These are phyloP conservation scores for Ceratobasidium sp. DNA, from an alignment of 1,284 basidiomycete genomes.

Conservation along the genomic window DNA sequence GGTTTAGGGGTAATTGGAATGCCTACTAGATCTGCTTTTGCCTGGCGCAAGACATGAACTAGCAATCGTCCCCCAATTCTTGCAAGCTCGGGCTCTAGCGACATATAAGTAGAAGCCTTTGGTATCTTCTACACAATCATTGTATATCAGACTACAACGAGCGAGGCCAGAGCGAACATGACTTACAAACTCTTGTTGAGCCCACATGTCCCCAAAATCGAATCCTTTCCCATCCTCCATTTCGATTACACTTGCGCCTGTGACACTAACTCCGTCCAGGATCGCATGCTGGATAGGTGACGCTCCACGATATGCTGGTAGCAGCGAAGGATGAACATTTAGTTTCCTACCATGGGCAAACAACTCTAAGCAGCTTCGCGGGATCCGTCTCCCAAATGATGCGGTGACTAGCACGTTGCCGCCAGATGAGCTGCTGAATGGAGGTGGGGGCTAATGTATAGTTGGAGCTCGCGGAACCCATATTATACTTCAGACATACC, in stretches of 20 bases:
- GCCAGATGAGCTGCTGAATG: slow-evolving; percentile 51
- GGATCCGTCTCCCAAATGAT: slow-evolving; percentile 69
- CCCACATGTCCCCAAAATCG: slow-evolving; percentile 49
- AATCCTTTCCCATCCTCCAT: slow-evolving; percentile 51
- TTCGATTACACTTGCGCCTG: slow-evolving; percentile 61
- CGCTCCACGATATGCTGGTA: slow-evolving; percentile 68
- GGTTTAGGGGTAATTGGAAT: neutral
- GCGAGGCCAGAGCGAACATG: neutral
- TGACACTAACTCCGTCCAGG: slow-evolving; percentile 57
- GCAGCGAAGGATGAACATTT: slow-evolving; percentile 70
- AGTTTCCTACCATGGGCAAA: slow-evolving; percentile 63
- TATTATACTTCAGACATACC: slow-evolving; percentile 44
- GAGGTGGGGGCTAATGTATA: slow-evolving; percentile 48
- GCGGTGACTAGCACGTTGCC: slow-evolving; percentile 64
- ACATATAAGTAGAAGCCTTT: slow-evolving; percentile 25
- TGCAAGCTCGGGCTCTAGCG: slow-evolving; percentile 47
- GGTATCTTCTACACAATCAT: slow-evolving; percentile 44
- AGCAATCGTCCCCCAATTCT: slow-evolving; percentile 46
- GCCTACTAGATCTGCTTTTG: slow-evolving; percentile 32
- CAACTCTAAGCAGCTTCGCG: slow-evolving; percentile 59
- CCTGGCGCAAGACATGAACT: slow-evolving; percentile 46
- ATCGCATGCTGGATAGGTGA: slow-evolving; percentile 71
- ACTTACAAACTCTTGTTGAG: slow-evolving; percentile 44
- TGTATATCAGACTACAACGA: neutral
- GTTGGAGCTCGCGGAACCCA: slow-evolving; percentile 7